Conservation (phyloP, 176 grass and related monocot genomes). For the Avena insularis region DNA sequence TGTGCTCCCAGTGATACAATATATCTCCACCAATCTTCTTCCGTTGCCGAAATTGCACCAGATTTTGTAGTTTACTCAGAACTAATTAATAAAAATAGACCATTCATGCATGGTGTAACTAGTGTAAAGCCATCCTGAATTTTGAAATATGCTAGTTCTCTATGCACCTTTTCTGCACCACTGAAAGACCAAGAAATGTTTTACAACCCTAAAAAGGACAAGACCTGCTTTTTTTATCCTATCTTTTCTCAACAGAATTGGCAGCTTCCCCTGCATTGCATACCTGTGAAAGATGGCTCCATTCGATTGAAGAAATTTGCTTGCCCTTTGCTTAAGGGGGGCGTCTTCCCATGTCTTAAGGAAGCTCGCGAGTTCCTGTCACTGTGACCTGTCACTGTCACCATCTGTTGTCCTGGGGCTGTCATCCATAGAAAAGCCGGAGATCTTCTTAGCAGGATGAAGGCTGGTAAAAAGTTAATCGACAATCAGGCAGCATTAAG, state of each 20-base stretch:
- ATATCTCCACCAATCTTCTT: slow-evolving; percentile 77
- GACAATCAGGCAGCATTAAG: slow-evolving; percentile 54
- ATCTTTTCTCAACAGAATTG: slow-evolving; percentile 68
- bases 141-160: slow-evolving; percentile 84
- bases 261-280: slow-evolving; percentile 67
- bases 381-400: slow-evolving; percentile 46
- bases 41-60: slow-evolving; percentile 71
- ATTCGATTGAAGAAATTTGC: slow-evolving; percentile 62
- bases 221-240: background rate
- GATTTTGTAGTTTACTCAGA: slow-evolving; percentile 93
- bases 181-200: slow-evolving; percentile 47
- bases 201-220: background rate
- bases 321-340: slow-evolving; percentile 81
- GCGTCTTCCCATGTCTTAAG: slow-evolving; percentile 75
- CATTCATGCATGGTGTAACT: slow-evolving; percentile 86
- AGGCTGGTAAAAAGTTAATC: slow-evolving; percentile 45
- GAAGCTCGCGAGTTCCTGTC: slow-evolving; percentile 45
- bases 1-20: slow-evolving; percentile 62
- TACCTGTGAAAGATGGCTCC: slow-evolving; percentile 59
- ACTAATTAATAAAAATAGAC: slow-evolving; percentile 77
- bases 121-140: slow-evolving; percentile 82
- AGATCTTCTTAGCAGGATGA: slow-evolving; percentile 67
- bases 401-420: slow-evolving; percentile 56
- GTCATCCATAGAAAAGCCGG: slow-evolving; percentile 57
- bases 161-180: slow-evolving; percentile 88